Conservation (phyloP, 345 rosid genomes). For the Eucalyptus regnans region DNA sequence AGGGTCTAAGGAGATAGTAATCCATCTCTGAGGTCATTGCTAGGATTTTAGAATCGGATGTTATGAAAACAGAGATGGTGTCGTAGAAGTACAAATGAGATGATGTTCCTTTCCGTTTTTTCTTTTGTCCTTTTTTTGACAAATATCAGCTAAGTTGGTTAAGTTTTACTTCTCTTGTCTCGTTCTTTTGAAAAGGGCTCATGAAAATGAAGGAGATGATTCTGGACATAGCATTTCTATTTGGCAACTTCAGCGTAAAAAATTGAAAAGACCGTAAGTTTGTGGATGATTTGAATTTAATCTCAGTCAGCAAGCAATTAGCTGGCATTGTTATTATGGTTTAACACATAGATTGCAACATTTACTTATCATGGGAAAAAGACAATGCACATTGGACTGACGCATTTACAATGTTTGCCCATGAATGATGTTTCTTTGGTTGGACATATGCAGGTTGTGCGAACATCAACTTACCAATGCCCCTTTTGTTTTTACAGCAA, state of each 20-base stretch:
- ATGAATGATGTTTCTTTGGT: not conserved
- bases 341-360: not conserved
- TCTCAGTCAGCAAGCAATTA: not conserved
- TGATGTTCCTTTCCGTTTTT: not conserved
- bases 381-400: not conserved
- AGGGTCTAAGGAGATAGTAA: not conserved
- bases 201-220: not conserved
- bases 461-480: not conserved
- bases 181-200: not conserved
- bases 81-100: not conserved
- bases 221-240: not conserved
- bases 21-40: not conserved
- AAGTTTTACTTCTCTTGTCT: not conserved
- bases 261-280: not conserved
- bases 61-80: not conserved
- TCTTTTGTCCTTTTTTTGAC: not conserved
- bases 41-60: not conserved
- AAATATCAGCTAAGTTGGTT: not conserved
- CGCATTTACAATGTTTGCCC: not conserved
- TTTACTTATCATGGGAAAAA: not conserved
- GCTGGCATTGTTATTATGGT: not conserved
- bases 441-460: not conserved
- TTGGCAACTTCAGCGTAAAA: not conserved
- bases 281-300: not conserved
- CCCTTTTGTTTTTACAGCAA: not conserved